phyloP scores from a whole-genome alignment of 2,329 filamentous ascomycete genomes.

The Xylariaceae sp. region DNA sequence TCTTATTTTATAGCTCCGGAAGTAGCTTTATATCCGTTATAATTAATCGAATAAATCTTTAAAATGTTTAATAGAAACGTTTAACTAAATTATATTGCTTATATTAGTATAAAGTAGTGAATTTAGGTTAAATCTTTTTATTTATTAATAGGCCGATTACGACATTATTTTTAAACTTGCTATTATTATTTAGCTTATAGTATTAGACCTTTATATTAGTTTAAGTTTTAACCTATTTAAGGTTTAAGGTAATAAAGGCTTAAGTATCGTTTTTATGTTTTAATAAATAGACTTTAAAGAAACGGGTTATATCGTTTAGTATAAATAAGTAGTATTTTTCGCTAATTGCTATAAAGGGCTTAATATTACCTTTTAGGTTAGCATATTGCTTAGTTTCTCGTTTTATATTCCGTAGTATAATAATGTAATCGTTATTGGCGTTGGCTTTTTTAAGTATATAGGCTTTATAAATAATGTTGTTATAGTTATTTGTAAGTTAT shows the following conservation, averaged over 20 bases:
- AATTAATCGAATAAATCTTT: background rate
- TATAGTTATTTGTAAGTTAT: background rate
- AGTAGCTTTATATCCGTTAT: background rate
- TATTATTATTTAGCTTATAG: background rate
- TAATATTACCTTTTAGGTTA: background rate
- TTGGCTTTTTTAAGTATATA: background rate
- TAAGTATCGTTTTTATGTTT: background rate
- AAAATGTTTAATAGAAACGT: background rate
- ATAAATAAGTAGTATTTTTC: background rate
- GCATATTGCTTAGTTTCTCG: background rate
- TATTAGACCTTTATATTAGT: background rate
- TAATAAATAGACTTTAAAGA: background rate
- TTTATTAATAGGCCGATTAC: background rate
- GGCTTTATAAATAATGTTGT: background rate
- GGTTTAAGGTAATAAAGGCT: background rate
- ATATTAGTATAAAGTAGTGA: background rate
- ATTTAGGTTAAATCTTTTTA: background rate
- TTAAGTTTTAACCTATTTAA: conserved; percentile 1
- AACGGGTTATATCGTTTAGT: background rate
- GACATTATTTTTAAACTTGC: background rate
- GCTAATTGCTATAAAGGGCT: background rate
- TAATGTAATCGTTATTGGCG: background rate
- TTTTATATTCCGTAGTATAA: background rate
- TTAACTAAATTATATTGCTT: background rate
- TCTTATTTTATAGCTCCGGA: background rate